Conservation (phyloP, 1,284 basidiomycete genomes). For the Melampsora americana region DNA sequence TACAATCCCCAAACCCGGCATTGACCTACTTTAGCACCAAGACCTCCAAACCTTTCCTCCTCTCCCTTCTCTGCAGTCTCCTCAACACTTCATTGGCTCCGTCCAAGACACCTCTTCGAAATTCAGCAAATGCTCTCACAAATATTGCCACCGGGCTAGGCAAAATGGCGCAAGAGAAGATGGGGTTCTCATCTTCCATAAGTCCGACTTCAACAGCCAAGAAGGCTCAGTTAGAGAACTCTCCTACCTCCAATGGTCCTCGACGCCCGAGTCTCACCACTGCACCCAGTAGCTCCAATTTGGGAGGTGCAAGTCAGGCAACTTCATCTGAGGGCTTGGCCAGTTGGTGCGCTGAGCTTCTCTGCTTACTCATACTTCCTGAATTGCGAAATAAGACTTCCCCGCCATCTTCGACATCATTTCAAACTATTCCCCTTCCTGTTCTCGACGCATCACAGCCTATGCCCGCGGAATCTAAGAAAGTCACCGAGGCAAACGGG, state of each 20-base stretch:
- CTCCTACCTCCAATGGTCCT: neutral
- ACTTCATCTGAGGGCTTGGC: constrained; percentile 24
- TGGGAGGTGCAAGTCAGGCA: constrained; percentile 26
- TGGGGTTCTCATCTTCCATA: neutral
- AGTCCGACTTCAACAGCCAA: neutral
- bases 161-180: constrained; percentile 28
- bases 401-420: neutral
- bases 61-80: constrained; percentile 36
- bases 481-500: constrained; percentile 9
- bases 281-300: neutral
- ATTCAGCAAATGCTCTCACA: constrained; percentile 21
- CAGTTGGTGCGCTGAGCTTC: constrained; percentile 32
- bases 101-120: constrained; percentile 13
- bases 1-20: constrained; percentile 22
- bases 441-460: neutral
- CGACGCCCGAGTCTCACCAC: constrained; percentile 6
- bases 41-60: constrained; percentile 11
- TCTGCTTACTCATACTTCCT: constrained; percentile 29
- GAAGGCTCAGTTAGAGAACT: neutral
- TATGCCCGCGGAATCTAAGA: neutral
- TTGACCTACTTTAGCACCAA: constrained; percentile 26
- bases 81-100: constrained; percentile 40
- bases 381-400: neutral
- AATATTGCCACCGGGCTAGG: constrained; percentile 31
- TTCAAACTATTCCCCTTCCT: neutral